phyloP scores from a whole-genome alignment of 2,329 filamentous ascomycete species.

The Exophiala mesophila region DNA sequence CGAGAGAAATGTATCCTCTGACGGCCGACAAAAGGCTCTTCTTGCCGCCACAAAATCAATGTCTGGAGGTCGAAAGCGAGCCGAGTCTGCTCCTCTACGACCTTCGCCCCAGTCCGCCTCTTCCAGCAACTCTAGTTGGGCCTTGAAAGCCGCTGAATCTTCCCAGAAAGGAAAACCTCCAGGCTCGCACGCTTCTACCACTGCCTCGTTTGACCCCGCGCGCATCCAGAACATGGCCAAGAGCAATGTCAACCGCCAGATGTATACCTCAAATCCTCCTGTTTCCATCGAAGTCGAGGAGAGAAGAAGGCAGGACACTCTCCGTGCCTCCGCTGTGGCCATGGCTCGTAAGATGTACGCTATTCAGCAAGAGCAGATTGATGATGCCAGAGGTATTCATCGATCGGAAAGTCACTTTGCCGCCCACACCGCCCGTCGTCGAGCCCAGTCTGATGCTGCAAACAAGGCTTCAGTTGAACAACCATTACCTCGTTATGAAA shows the following conservation, averaged over 20 bases:
- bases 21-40: conserved; percentile 61
- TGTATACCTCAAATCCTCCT: conserved; percentile 73
- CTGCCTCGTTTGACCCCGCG: conserved; percentile 50
- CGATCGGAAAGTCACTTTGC: conserved; percentile 34
- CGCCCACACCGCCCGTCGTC: conserved; percentile 33
- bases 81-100: conserved; percentile 56
- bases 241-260: conserved; percentile 64
- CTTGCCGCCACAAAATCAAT: conserved; percentile 75
- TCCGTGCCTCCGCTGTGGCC: conserved; percentile 76
- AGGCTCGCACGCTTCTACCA: conserved; percentile 43
- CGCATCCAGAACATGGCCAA: conserved; percentile 59
- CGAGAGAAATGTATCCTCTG: conserved; percentile 44
- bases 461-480: conserved; percentile 10
- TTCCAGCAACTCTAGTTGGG: conserved; percentile 46
- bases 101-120: conserved; percentile 30
- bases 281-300: conserved; percentile 70
- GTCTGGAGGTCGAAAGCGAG: conserved; percentile 55
- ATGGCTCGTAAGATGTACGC: conserved; percentile 88
- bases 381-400: conserved; percentile 38
- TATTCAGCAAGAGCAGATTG: conserved; percentile 59
- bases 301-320: conserved; percentile 62
- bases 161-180: conserved; percentile 49
- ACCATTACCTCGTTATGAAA: conserved; percentile 32
- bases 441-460: conserved; percentile 25
- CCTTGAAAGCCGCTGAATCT: conserved; percentile 66